Evolutionary conservation across 1,284 basidiomycete genomes (phyloP).

Genomic region (Macrocybe sp.): DNA sequence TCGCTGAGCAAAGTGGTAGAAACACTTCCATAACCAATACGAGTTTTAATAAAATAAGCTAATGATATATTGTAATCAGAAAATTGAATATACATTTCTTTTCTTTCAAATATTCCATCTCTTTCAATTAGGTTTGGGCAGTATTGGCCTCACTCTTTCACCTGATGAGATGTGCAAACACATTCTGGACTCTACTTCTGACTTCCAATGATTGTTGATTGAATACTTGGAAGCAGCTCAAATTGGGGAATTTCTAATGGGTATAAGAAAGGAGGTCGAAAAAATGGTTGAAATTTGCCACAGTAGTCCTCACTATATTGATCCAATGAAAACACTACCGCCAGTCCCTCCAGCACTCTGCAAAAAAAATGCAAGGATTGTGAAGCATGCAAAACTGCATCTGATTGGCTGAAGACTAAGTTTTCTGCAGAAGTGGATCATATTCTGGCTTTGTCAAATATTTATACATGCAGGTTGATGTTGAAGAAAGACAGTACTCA

Average conservation of each 20-base stretch:
- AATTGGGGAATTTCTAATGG: conserved; percentile 19
- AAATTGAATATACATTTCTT: too few species aligned
- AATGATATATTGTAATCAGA: too few species aligned
- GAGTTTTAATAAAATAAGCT: too few species aligned
- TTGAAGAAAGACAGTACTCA: conserved; percentile 2
- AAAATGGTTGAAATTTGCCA: neutral
- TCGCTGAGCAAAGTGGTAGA: conserved; percentile 43
- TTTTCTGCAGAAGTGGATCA: conserved; percentile 14
- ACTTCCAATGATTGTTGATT: conserved; percentile 20
- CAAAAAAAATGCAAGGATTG: conserved; percentile 3
- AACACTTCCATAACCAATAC: too few species aligned
- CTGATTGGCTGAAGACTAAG: conserved; percentile 6
- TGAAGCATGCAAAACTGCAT: neutral
- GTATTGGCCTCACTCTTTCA: conserved; percentile 11
- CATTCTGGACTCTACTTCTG: conserved; percentile 17
- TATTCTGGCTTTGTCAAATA: conserved; percentile 14
- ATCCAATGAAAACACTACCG: conserved; percentile 14
- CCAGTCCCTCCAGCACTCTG: conserved; percentile 4
- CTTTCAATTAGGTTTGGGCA: conserved; percentile 17
- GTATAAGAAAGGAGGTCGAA: conserved; percentile 12
- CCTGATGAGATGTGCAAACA: conserved; percentile 25
- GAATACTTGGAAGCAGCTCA: conserved; percentile 21
- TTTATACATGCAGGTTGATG: conserved; percentile 11
- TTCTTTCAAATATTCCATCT: conserved; percentile 4
- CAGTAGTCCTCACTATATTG: conserved; percentile 3